phyloP scores from a whole-genome alignment of 139 green algal species.

The Marvania coccoides region DNA sequence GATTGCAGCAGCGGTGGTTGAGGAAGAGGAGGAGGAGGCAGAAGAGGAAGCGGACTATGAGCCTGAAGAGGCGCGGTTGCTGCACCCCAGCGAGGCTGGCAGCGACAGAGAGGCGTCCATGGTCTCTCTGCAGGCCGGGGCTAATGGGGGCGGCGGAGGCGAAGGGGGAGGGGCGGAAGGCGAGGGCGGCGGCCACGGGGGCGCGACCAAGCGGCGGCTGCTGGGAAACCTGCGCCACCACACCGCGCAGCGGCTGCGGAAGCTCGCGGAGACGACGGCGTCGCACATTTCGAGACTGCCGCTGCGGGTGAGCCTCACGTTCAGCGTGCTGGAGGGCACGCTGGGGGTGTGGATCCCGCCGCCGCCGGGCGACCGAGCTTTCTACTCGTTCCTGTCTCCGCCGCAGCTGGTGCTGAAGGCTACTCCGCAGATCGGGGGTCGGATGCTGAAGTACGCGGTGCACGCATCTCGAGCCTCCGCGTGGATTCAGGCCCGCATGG shows the following conservation, averaged over 20 bases:
- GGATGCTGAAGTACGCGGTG: conserved; percentile 40
- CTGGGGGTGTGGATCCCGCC: conserved; percentile 43
- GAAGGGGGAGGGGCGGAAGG: no score
- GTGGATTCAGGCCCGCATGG: conserved; percentile 37
- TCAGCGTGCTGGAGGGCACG: conserved; percentile 29
- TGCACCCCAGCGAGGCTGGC: no score
- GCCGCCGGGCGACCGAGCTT: conserved; percentile 41
- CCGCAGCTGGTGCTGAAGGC: conserved; percentile 25
- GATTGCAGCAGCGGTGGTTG: neutral
- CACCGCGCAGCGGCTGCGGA: conserved; percentile 8
- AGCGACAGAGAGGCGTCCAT: no score
- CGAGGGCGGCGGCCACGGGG: neutral
- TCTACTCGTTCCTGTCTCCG: conserved; percentile 35
- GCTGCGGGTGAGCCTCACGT: conserved; percentile 33
- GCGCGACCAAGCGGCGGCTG: neutral
- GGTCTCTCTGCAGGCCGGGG: no score
- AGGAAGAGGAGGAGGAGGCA: neutral
- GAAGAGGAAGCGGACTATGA: neutral
- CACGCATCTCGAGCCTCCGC: conserved; percentile 27
- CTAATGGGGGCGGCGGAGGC: no score
- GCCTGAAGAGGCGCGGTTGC: neutral
- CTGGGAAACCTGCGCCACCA: conserved; percentile 7
- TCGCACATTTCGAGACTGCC: conserved; percentile 34
- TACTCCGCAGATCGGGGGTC: conserved; percentile 27
- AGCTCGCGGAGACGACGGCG: conserved; percentile 27